Percentiles rank a stretch among this genome's conserved stretches.
Conservation (phyloP, 495 filamentous ascomycete genomes). For the Hypoxylon rickii region DNA sequence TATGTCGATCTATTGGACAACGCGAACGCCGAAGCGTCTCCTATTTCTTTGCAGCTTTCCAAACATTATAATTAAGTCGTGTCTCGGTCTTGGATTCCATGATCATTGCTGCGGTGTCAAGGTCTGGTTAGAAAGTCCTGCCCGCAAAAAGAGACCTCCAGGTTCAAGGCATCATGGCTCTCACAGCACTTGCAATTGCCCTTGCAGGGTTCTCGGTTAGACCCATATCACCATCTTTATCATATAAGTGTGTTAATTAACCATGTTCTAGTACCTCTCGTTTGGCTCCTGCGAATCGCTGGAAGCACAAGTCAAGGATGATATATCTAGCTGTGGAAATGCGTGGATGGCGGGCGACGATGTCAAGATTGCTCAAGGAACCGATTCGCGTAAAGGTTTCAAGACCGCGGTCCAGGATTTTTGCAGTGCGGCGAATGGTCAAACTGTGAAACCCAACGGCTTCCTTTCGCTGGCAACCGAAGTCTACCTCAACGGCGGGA, state of each 20-base stretch:
- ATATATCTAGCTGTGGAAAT: constrained; percentile 36
- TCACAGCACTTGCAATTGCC: constrained; percentile 4
- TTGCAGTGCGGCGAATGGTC: constrained; percentile 30
- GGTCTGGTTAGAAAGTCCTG: no score
- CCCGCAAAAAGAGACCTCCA: no score
- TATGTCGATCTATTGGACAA: background rate
- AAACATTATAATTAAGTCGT: no score
- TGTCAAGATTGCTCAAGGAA: constrained; percentile 35
- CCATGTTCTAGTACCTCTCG: constrained; percentile 3
- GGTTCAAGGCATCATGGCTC: constrained; percentile 8
- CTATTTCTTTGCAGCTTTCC: background rate
- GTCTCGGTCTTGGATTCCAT: no score
- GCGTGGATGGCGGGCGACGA: constrained; percentile 37
- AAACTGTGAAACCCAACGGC: constrained; percentile 29
- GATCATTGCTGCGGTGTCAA: no score
- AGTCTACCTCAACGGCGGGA: constrained; percentile 35
- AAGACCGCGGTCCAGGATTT: constrained; percentile 34
- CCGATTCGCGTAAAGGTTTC: constrained; percentile 32
- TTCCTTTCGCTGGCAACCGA: constrained; percentile 40
- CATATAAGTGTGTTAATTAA: constrained; percentile 1
- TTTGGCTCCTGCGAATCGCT: background rate
- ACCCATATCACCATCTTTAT: background rate
- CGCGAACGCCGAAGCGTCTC: background rate
- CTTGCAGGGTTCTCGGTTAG: constrained; percentile 15
- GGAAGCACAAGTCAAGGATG: constrained; percentile 21